These are phyloP conservation scores for Sporothrix mexicana DNA, from an alignment of 2,329 filamentous ascomycete genomes.

Conservation along the genomic window DNA sequence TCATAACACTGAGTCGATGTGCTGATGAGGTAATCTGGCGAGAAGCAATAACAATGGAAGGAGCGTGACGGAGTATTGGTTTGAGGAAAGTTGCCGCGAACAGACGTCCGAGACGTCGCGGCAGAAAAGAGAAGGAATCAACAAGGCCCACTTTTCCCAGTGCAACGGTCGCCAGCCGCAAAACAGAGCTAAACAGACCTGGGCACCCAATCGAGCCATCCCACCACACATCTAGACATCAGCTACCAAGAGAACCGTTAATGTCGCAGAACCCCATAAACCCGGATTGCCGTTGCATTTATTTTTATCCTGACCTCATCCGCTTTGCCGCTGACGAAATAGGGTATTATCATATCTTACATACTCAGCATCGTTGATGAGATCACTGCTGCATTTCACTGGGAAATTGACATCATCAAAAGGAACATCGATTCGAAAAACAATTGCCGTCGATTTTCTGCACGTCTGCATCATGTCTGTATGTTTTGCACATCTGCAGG, in stretches of 20 bases:
- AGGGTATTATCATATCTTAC: not conserved
- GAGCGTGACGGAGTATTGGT: not conserved
- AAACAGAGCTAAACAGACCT: not conserved
- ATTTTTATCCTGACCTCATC: slow-evolving; percentile 22
- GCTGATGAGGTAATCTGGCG: not conserved
- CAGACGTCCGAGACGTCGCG: not conserved
- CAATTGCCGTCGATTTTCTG: not conserved
- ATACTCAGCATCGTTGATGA: slow-evolving; percentile 14
- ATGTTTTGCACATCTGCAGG: not conserved
- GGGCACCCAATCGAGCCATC: not conserved
- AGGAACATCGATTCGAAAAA: not conserved
- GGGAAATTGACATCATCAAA: not conserved
- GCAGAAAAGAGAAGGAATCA: slow-evolving; percentile 12
- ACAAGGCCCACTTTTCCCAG: not conserved
- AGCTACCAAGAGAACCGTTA: not conserved
- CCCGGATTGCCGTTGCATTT: slow-evolving; percentile 26
- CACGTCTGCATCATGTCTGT: not conserved
- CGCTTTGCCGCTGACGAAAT: slow-evolving; percentile 29
- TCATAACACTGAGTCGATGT: not conserved
- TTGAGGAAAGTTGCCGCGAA: not conserved
- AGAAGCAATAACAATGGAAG: not conserved
- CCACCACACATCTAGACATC: not conserved
- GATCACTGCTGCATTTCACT: not conserved
- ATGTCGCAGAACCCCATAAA: not conserved
- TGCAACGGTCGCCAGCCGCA: not conserved